Evolutionary conservation across 257 asterid species (phyloP).

Genomic region (Lycium barbarum): DNA sequence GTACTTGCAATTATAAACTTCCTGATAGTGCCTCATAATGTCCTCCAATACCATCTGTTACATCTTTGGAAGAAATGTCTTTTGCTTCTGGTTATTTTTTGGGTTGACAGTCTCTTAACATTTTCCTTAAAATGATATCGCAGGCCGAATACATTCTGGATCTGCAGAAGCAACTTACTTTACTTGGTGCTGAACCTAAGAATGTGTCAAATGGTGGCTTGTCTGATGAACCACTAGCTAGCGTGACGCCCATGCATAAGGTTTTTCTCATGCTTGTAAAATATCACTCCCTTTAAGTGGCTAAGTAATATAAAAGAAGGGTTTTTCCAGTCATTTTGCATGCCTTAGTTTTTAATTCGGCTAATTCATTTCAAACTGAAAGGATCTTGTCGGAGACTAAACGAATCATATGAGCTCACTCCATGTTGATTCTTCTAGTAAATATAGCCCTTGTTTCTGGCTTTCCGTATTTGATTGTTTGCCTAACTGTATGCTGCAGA

Average conservation of each 20-base stretch:
- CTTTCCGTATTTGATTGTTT: constrained; percentile 21
- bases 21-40: background rate
- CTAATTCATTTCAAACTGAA: background rate
- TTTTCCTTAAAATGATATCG: constrained; percentile 33
- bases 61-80: background rate
- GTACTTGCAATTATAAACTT: background rate
- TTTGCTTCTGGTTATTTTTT: background rate
- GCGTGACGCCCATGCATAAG: constrained; percentile 80
- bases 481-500: constrained; percentile 52
- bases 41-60: background rate
- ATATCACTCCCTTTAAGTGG: constrained; percentile 4
- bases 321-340: background rate
- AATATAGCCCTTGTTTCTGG: background rate
- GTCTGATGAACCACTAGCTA: constrained; percentile 74
- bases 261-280: constrained; percentile 40
- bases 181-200: constrained; percentile 75
- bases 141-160: constrained; percentile 96
- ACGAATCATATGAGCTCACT: background rate
- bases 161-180: constrained; percentile 89
- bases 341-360: background rate
- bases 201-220: constrained; percentile 68
- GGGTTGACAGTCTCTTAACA: background rate
- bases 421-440: constrained; percentile 9
- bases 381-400: background rate
- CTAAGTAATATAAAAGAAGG: constrained; percentile 29